Conservation (phyloP, 2,329 filamentous ascomycete species). For the Coniochaeta pulveracea region DNA sequence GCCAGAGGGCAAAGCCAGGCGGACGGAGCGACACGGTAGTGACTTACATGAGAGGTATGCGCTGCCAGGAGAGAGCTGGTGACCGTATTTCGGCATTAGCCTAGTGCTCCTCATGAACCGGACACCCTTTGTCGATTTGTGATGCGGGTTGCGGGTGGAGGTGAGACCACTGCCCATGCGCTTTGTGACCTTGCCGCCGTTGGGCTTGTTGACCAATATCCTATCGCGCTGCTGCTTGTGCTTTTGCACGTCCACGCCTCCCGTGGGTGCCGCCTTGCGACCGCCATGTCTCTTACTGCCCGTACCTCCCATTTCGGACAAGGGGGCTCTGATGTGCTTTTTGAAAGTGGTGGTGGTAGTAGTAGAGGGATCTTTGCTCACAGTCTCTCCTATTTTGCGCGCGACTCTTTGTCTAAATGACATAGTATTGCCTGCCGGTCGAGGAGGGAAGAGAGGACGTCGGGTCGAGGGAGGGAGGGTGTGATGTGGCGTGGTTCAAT, state of each 20-base stretch:
- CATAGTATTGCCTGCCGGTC: no score
- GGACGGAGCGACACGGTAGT: constrained; percentile 8
- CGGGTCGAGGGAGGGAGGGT: no score
- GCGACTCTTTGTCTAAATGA: constrained; percentile 3
- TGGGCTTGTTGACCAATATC: background rate
- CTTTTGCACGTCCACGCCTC: no score
- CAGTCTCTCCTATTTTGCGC: constrained; percentile 4
- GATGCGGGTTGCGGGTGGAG: background rate
- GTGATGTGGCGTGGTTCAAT: no score
- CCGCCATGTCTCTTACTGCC: background rate
- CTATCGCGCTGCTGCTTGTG: constrained; percentile 2
- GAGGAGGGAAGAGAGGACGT: no score
- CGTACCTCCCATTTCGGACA: background rate
- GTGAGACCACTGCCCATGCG: background rate
- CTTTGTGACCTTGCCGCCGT: constrained; percentile 3
- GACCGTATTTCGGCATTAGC: constrained; percentile 1
- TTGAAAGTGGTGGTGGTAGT: background rate
- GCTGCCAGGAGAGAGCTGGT: constrained; percentile 3
- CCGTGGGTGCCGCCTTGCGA: constrained; percentile 2
- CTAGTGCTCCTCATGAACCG: constrained; percentile 2
- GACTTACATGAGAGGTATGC: constrained; percentile 3
- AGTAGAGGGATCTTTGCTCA: constrained; percentile 3
- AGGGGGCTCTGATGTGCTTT: background rate
- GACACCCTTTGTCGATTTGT: constrained; percentile 1
- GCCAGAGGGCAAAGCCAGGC: background rate